Base-by-base conservation (phyloP, 352 stramenopile genomes). In the Globisporangium abappressorium region DNA sequence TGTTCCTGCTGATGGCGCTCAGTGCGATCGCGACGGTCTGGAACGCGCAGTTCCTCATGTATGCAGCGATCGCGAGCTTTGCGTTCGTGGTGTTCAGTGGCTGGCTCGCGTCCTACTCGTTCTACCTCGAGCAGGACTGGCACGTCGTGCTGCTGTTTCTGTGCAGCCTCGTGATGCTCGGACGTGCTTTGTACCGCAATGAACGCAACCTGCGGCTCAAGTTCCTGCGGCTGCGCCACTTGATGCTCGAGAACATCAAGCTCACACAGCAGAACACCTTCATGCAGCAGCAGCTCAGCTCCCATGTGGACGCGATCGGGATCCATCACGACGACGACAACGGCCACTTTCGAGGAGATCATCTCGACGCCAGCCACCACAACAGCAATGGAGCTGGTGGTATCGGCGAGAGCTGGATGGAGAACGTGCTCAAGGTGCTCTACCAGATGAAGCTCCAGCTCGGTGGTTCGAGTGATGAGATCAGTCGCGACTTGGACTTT, bases 381-480 rank as follows among this genome's bases (percentile, higher is more conserved):
- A 64, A 34, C 22, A 54, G n/a, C 68, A 46, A 53, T 8, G 33
- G 20, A 55, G 24, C 54, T 24, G 24, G 64, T 9, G 34, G 67
- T 38, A 76, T 85, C 14, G 83, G 81, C n/a, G 83, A 91, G 47
- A 90, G 79, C 62, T 84, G 76, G 69, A 90, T 92, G 84, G 84
- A 90, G 62, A 84, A 89, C 70, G 81, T 92, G 38, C 79, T 91
- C 41, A 80, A 80, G 53, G 82, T 81, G 34, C 69, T 92, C 9
- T 67, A 74, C 30, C 69, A 83, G 49, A 62, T 92, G 14, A 84
- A 85, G 43, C 49, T 80, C 0, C 75, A 81, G 41, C 66, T 86
- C 51, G 64, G 62, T 22, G 46, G 38, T 55, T 65, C 65, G 30
- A 76, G 68, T 28, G 77, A 86, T 28, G 74, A 81, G n/a, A 68